Base-by-base conservation (phyloP, 1,139 yeast genomes). In the Hemisphaericaspora xylofermentans region DNA sequence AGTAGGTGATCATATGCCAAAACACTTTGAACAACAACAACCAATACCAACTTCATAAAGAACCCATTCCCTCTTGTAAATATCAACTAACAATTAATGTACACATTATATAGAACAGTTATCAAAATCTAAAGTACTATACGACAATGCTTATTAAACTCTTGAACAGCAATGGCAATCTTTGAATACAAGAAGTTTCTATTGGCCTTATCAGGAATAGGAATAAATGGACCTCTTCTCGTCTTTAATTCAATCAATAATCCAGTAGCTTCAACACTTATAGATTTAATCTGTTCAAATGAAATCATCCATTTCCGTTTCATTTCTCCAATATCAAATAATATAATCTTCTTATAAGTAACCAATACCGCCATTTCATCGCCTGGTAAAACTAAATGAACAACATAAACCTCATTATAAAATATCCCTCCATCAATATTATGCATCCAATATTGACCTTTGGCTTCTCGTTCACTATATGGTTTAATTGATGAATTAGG, bases 381-480 rank as follows among this genome's bases (percentile, higher is more conserved):
- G 5, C 95, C 95, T 1, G 93, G 84, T 39, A 91, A 67, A 13
- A 87, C 76, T 49, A 87, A 77, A 61, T 94, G 98, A 0, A 97
- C 95, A 46, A 93, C 68, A 55, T 93, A 94, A 26, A 71, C 69
- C 53, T 93, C 97, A 43, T 73, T 71, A 50, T 80, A 76, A 56
- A 69, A 88, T 35, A 76, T 66, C 1, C 97, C 98, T 37, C 94
- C 95, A 57, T 86, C 86, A 22, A 88, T 78, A 8, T 81, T 73
- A 62, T 88, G 89, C 46, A 93, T 71, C 95, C 98, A 88, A 54
- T 75, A 87, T 59, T 93, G 97, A 4, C 99, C 99, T 51, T 89
- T 94, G 0, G 98, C 86, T 51, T 88, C 96, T 42, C 94, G 71
- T 49, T 79, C 80, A n/a, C 84, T 78, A 60, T 78, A 94, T 1